Evolutionary conservation across 345 rosid genomes (phyloP).

Genomic region (Limnanthes douglasii): DNA sequence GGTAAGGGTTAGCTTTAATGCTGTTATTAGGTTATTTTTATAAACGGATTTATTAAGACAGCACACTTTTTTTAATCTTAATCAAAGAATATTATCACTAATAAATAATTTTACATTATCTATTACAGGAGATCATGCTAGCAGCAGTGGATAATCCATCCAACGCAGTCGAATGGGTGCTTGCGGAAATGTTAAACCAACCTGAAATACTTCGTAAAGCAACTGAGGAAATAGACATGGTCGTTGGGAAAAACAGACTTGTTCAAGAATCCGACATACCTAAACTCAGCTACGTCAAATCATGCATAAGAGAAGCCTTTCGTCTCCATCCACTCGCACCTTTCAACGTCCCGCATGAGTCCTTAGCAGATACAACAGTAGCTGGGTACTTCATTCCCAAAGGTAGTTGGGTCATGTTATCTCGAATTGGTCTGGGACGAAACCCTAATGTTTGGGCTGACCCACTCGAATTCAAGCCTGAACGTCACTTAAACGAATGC

Average conservation of each 20-base stretch:
- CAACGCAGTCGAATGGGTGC: constrained; percentile 23
- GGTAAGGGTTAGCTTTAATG: constrained; percentile 7
- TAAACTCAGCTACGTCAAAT: constrained; percentile 19
- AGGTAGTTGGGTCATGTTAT: constrained; percentile 20
- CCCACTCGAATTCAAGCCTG: constrained; percentile 20
- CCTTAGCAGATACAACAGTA: constrained; percentile 19
- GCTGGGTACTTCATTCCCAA: constrained; percentile 21
- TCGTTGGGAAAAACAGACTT: constrained; percentile 21
- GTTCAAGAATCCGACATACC: constrained; percentile 23
- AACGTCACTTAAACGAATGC: constrained; percentile 20
- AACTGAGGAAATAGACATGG: constrained; percentile 19
- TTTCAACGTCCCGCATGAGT: constrained; percentile 23
- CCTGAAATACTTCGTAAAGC: constrained; percentile 19
- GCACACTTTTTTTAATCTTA: neutral
- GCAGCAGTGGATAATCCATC: constrained; percentile 26
- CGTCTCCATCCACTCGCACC: constrained; percentile 24
- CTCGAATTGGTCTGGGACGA: constrained; percentile 17
- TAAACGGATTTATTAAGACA: neutral
- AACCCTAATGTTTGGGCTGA: constrained; percentile 24
- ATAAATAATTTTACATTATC: constrained; percentile 1
- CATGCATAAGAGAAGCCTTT: constrained; percentile 19
- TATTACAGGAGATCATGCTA: constrained; percentile 17
- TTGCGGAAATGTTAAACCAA: constrained; percentile 21
- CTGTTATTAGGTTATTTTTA: neutral
- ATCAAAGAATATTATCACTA: neutral